Conservation (phyloP, 192 early-diverging fungal genomes). For the Coemansia sp. region DNA sequence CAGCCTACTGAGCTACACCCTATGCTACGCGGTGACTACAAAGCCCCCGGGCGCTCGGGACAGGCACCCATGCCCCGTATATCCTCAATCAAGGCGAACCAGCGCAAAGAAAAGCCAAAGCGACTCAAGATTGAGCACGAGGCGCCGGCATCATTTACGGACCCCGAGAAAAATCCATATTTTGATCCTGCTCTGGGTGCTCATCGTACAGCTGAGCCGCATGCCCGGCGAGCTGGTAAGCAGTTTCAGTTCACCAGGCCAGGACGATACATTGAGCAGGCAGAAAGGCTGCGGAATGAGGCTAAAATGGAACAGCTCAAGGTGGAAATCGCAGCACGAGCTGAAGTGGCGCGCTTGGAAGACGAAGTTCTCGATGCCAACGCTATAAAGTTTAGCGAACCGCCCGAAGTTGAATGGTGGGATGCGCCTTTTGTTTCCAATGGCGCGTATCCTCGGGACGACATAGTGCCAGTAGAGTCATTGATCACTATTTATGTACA, state of each 20-base stretch:
- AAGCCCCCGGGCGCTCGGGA: conserved; percentile 18
- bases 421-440: conserved; percentile 78
- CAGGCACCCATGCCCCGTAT: conserved; percentile 32
- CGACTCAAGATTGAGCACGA: conserved; percentile 57
- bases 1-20: conserved; percentile 30
- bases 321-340: conserved; percentile 34
- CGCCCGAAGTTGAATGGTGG: conserved; percentile 96
- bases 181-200: conserved; percentile 67
- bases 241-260: conserved; percentile 77
- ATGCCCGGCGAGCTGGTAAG: conserved; percentile 39
- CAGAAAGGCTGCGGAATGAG: conserved; percentile 77
- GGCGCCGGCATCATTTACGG: conserved; percentile 53
- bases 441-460: conserved; percentile 66
- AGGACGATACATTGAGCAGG: conserved; percentile 79
- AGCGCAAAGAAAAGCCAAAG: conserved; percentile 56
- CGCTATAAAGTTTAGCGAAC: conserved; percentile 59
- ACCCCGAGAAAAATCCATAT: conserved; percentile 85
- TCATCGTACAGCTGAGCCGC: conserved; percentile 38
- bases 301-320: conserved; percentile 55
- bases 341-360: conserved; percentile 25
- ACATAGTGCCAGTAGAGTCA: conserved; percentile 57
- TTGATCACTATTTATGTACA: conserved; percentile 40
- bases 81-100: conserved; percentile 67
- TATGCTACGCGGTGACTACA: conserved; percentile 47
- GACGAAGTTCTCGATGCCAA: conserved; percentile 35